These are phyloP conservation scores for Claviceps sp. DNA, from an alignment of 2,329 filamentous ascomycete genomes.

Conservation along the genomic window DNA sequence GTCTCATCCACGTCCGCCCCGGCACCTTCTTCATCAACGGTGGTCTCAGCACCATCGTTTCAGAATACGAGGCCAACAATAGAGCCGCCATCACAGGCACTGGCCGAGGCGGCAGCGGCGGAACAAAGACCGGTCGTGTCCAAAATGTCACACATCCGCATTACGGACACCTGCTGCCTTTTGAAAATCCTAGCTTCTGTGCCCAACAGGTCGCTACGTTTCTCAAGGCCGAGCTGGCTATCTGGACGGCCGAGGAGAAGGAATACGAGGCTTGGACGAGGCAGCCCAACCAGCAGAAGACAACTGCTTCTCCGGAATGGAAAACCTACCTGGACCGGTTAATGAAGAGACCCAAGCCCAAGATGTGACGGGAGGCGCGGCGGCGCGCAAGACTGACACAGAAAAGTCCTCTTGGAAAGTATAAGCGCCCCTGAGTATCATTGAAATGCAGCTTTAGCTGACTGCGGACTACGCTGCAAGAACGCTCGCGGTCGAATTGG, in stretches of 20 bases:
- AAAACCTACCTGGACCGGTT: slow-evolving; percentile 33
- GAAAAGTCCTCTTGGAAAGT: background rate
- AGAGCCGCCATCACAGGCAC: slow-evolving; percentile 53
- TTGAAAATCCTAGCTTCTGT: slow-evolving; percentile 59
- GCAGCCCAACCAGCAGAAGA: slow-evolving; percentile 38
- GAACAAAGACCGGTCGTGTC: slow-evolving; percentile 51
- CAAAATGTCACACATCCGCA: slow-evolving; percentile 48
- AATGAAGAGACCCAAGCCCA: slow-evolving; percentile 12
- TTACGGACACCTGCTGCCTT: slow-evolving; percentile 68
- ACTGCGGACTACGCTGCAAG: too few species aligned
- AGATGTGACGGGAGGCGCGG: slow-evolving; percentile 14
- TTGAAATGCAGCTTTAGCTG: too few species aligned
- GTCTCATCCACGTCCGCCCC: slow-evolving; percentile 48
- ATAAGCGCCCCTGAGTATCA: too few species aligned
- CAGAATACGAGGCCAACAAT: slow-evolving; percentile 32
- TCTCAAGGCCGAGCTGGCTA: slow-evolving; percentile 40
- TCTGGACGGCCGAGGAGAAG: slow-evolving; percentile 43
- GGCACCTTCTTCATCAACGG: slow-evolving; percentile 60
- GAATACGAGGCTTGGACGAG: slow-evolving; percentile 42
- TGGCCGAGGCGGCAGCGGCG: slow-evolving; percentile 55
- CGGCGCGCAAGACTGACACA: background rate
- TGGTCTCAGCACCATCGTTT: slow-evolving; percentile 41
- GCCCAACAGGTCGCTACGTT: slow-evolving; percentile 47
- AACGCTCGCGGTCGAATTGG: too few species aligned
- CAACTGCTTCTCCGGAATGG: slow-evolving; percentile 36